Base-by-base conservation (phyloP, 352 stramenopile genomes). In the Pseudoperonospora humuli region DNA sequence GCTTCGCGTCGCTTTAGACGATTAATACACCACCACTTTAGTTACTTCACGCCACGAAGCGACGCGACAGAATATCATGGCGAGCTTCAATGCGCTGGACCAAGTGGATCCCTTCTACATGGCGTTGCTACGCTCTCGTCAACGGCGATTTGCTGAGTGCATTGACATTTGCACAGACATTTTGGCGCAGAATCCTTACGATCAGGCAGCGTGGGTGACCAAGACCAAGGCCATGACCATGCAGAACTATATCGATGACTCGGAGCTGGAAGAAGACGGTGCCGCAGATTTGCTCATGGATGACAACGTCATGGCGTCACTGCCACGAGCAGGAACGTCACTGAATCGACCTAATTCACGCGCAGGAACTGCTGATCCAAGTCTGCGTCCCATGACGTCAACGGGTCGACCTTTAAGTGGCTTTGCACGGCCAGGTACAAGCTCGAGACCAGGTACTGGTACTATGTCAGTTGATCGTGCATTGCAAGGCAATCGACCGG, bases 231-330 rank as follows among this genome's bases (percentile, higher is more conserved):
- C 85, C 18, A 57, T 97, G 39, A 96, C 83, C 2, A 70, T 79
- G 50, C 65, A 95, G 50, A 90, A 82, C 45, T 96, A 73, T 63
- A 75, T 97, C 25, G 89, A 97, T 61, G 89, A 97, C 60, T 95
- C 85, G 37, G 87, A 96, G 50, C 74, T 96, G 36, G 85, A 96
- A 47, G 86, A 95, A 29, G 75, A 95, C 55, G 87, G 87, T 43
- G 80, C 88, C 1, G 86, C 84, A 0, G 88, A 97, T n/a, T n/a
- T n/a, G n/a, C n/a, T n/a, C n/a, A n/a, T n/a, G n/a, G n/a, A n/a
- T n/a, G n/a, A n/a, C n/a, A n/a, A n/a, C n/a, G n/a, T n/a, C n/a
- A n/a, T n/a, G n/a, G n/a, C n/a, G n/a, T n/a, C n/a, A n/a, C n/a
- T n/a, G n/a, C n/a, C n/a, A n/a, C n/a, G n/a, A n/a, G n/a, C n/a